These are phyloP conservation scores for Candida corydali DNA, from an alignment of 805 yeast species.

Conservation along the genomic window DNA sequence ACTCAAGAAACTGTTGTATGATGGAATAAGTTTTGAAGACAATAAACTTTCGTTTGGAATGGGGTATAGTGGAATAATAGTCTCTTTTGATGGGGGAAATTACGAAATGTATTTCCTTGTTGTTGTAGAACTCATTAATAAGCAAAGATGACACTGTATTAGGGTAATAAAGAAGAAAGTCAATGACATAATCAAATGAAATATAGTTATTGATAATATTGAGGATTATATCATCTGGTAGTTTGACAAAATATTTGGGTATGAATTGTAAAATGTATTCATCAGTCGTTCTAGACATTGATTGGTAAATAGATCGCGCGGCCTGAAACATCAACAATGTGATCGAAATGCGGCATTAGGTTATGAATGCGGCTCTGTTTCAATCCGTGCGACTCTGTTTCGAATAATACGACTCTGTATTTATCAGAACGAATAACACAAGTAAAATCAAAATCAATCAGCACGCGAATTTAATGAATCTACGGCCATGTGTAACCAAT, in stretches of 20 bases:
- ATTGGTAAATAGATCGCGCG: too few relatives aligned
- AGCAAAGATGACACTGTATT: slow-evolving; percentile 18
- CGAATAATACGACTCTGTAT: too few relatives aligned
- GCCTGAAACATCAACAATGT: too few relatives aligned
- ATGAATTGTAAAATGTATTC: slow-evolving; percentile 8
- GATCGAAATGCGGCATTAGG: too few relatives aligned
- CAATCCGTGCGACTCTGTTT: too few relatives aligned
- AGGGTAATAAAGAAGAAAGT: slow-evolving; percentile 18
- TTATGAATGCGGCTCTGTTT: too few relatives aligned
- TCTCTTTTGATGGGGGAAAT: slow-evolving; percentile 20
- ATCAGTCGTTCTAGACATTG: too few relatives aligned
- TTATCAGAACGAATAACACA: too few relatives aligned
- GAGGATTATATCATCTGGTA: slow-evolving; percentile 21
- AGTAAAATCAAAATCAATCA: too few relatives aligned
- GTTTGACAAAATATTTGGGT: slow-evolving; percentile 10
- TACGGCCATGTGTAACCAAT: too few relatives aligned
- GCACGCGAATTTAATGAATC: too few relatives aligned
- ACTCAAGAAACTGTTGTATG: slow-evolving; percentile 27
- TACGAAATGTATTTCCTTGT: slow-evolving; percentile 29
- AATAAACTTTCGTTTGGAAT: slow-evolving; percentile 7
- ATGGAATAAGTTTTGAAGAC: slow-evolving; percentile 24
- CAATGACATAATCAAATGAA: slow-evolving; percentile 18
- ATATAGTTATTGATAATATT: slow-evolving; percentile 14
- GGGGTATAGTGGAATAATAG: slow-evolving; percentile 8
- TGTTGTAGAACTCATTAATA: slow-evolving; percentile 20